Evolutionary conservation across 2,329 filamentous ascomycete species (phyloP), one percentile per base, ranked within the genome.

Genomic region (Clonostachys byssicola): DNA sequence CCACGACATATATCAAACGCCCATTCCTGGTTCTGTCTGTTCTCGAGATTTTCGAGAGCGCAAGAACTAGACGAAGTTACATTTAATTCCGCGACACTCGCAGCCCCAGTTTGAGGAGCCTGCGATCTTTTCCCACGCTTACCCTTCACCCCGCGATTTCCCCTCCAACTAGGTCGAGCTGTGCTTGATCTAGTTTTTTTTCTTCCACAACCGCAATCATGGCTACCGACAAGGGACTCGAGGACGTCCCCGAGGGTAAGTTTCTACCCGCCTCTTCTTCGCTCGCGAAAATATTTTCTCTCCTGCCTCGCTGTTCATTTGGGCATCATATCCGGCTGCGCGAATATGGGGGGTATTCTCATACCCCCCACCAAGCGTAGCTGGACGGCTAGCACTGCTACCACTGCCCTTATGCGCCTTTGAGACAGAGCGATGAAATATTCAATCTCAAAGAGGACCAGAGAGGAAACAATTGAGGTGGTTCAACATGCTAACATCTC

Each of bases 161-260:
- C 62, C 57, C 64, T 66, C 56, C 59, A 52, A 74, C 77, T 83
- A 83, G 86, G 80, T 90, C 81, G 87, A 84, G 80, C 85, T 75
- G 76, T 72, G 86, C 85, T 87, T 89, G 88, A 81, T 85, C 81
- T 82, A 77, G 78, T 77, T 66, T 80, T 82, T 56, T 50, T 53
- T 49, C 72, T 67, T 66, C 65, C 65, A 63, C 64, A 75, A 79
- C 77, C 85, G 85, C 89, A 92, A 96, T 88, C 83, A 97, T 97
- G 92, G 92, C 92, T 90, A 85, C 86, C 72, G 88, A 90, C 65
- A 96, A 95, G 83, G 92, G 92, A 82, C 90, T 97, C 79, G 92
- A 96, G 82, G 92, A 97, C 73, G 86, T 96, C 77, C 87, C 89
- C 71, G 91, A 95, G 81, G 83, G 90, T 95, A 80, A 79, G 89